Evolutionary conservation across 78 protist genomes (phyloP), one percentile per base, ranked within the genome.

Genomic region (Tieghemostelium lacteum): DNA sequence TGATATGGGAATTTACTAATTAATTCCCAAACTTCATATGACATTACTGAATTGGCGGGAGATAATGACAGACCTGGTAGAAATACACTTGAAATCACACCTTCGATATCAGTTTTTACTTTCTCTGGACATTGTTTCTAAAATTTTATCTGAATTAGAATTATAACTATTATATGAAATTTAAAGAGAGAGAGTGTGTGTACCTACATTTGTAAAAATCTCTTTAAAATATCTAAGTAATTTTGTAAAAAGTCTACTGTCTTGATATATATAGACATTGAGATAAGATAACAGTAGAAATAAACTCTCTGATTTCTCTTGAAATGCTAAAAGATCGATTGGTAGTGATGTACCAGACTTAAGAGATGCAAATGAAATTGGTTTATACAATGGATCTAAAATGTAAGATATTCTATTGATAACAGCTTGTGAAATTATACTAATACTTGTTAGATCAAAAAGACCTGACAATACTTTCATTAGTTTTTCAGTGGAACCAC

Each of bases 1-100:
- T 61, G 73, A 33, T 87, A 87, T 45, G 85, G 61, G 17, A 87
- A 54, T 22, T 19, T 29, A 2, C 34, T 33, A 12, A 87, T 8
- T 17, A 87, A 55, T 29, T 64, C 72, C 93, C 93, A 87, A 31
- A 87, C 6, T 20, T 87, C 88, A 80, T 36, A 39, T 1, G 93
- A 8, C 7, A 73, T 29, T 19, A 39, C 36, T 57, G 83, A 66
- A 61, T 70, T 75, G 16, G 66, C 17, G n/a, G 85, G 52, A 19
- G 40, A 74, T 26, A 69, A 33, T 54, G 93, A 76, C 14, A 66
- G n/a, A 10, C 74, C 34, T 73, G 83, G 83, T 36, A 86, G 40
- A 16, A 86, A 33, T 24, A 73, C 80, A 39, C 5, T 36, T 24
- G 52, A 20, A 8, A 74, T 31, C 29, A 60, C 2, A 42, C 34